Base-by-base conservation (phyloP, 1,139 yeast species). In the Meyerozyma smithsonii region DNA sequence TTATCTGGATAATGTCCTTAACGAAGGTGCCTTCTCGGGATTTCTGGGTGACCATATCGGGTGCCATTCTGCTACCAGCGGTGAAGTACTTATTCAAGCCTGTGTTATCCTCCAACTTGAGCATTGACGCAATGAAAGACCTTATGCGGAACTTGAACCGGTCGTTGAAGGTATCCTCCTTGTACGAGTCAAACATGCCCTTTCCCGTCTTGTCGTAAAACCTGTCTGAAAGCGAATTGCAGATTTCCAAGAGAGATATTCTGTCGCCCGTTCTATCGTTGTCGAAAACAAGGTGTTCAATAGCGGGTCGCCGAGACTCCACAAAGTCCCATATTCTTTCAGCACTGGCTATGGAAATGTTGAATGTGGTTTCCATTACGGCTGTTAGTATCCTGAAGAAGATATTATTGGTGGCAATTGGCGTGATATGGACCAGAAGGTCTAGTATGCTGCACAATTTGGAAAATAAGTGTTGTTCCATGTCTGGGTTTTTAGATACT, bases 71-170 rank as follows among this genome's bases (percentile, higher is more conserved):
- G 37, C 59, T 56, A 4, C 72, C 59, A 1, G 55, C 43, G 21
- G 59, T 52, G 45, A 68, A 69, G 46, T 66, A 66, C 48, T 68
- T 69, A 48, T 71, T 71, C 41, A 70, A 56, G 3, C 77, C 77
- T 1, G 77, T 71, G 45, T 68, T 69, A 45, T 71, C 77, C 39
- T 69, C 75, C 42, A 69, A 56, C 10, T 59, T 55, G 38, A 71
- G 56, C 11, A 69, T 43, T 30, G 55, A 58, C 11, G 71, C 55
- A 28, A 69, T 51, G 42, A 69, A 67, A 2, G 51, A 42, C 25
- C 73, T 54, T 3, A 70, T 68, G 32, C 74, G 51, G 33, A 57
- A 59, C 38, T 69, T 72, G 36, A 71, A 52, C 8, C 36, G 36
- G 43, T 70, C 76, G 42, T 66, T 69, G 47, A 64, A 67, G 0